Evolutionary conservation across 768 basidiomycete species (phyloP).

Genomic region (Xerocomellus chrysenteron): DNA sequence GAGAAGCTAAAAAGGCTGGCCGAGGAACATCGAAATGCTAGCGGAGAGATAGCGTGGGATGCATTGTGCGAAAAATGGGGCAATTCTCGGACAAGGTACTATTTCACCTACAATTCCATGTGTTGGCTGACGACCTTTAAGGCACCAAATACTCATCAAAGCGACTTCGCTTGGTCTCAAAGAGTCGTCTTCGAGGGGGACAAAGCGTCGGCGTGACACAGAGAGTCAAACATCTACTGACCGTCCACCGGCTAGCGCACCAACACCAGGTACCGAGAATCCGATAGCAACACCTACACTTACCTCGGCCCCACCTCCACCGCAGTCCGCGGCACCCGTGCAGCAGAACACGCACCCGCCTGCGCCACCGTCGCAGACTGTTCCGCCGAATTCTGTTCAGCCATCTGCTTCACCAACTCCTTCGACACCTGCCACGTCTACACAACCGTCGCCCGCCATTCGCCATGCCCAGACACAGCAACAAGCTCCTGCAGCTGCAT

Average conservation of each 20-base stretch:
- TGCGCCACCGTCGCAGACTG: constrained; percentile 32
- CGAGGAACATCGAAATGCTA: constrained; percentile 58
- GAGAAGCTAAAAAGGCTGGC: constrained; percentile 66
- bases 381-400: constrained; percentile 24
- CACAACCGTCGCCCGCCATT: constrained; percentile 38
- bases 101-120: constrained; percentile 10
- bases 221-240: constrained; percentile 33
- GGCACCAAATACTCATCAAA: constrained; percentile 82
- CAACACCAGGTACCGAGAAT: constrained; percentile 23
- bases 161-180: constrained; percentile 78
- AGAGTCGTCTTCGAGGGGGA: constrained; percentile 64
- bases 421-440: constrained; percentile 31
- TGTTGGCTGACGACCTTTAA: constrained; percentile 28
- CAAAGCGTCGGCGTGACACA: constrained; percentile 56
- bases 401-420: constrained; percentile 36
- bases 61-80: constrained; percentile 75
- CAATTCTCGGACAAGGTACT: constrained; percentile 65
- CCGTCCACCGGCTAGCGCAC: constrained; percentile 21
- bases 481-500: constrained; percentile 12
- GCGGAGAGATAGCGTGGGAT: constrained; percentile 70
- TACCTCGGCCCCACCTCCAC: constrained; percentile 27
- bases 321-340: constrained; percentile 17
- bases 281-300: constrained; percentile 13
- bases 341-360: constrained; percentile 30
- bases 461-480: constrained; percentile 33